phyloP scores from a whole-genome alignment of 2,329 filamentous ascomycete genomes.

The Pseudogymnoascus sp. region DNA sequence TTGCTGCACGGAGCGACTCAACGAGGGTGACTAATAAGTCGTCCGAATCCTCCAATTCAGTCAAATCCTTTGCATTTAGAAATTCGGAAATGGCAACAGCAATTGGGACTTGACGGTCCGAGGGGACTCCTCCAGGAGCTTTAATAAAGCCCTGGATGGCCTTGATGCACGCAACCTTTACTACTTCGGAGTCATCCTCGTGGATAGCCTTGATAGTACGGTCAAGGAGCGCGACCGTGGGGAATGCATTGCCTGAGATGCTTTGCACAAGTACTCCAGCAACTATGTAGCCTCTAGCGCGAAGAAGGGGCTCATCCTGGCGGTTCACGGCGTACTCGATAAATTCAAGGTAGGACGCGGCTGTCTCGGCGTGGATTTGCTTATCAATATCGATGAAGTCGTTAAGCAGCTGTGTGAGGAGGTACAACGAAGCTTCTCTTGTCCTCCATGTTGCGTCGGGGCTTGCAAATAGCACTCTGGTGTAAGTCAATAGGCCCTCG shows the following conservation, averaged over 20 bases:
- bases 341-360: conserved; percentile 69
- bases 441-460: conserved; percentile 47
- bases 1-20: conserved; percentile 76
- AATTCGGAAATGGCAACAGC: conserved; percentile 61
- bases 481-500: conserved; percentile 71
- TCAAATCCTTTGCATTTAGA: conserved; percentile 70
- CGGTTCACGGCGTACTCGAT: conserved; percentile 69
- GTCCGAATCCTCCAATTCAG: conserved; percentile 79
- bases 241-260: conserved; percentile 49
- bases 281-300: conserved; percentile 80
- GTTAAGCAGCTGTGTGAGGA: conserved; percentile 75
- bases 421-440: conserved; percentile 75
- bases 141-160: conserved; percentile 64
- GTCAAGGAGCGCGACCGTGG: conserved; percentile 59
- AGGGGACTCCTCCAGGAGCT: conserved; percentile 40
- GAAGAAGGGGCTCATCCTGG: conserved; percentile 65
- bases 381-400: conserved; percentile 77
- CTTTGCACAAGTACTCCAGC: conserved; percentile 72
- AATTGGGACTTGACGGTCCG: conserved; percentile 53
- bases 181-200: conserved; percentile 72
- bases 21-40: conserved; percentile 87
- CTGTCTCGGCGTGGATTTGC: conserved; percentile 59
- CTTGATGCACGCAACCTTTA: conserved; percentile 86
- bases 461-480: conserved; percentile 62
- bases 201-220: conserved; percentile 69